Evolutionary conservation across 192 early-diverging fungal genomes (phyloP).

Genomic region (Coemansia sp.): DNA sequence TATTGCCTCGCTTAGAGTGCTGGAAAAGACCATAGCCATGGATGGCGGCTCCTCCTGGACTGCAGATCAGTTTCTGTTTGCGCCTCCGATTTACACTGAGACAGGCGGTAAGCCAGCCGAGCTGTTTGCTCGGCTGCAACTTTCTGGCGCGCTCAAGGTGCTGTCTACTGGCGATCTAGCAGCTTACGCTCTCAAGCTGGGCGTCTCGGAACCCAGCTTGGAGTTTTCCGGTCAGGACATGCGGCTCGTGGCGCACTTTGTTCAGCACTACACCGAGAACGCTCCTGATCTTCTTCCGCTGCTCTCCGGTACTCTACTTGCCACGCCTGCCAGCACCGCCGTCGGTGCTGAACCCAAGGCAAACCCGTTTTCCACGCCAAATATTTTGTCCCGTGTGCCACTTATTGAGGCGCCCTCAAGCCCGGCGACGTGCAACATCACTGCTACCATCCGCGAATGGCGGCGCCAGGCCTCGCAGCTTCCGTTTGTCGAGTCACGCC

Average conservation of each 20-base stretch:
- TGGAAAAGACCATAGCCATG: constrained; percentile 19
- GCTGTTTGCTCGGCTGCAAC: constrained; percentile 16
- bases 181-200: constrained; percentile 17
- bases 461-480: constrained; percentile 29
- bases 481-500: constrained; percentile 26
- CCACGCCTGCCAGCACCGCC: neutral
- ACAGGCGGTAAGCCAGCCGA: neutral
- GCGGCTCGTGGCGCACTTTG: constrained; percentile 31
- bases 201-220: constrained; percentile 5
- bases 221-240: constrained; percentile 27
- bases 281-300: constrained; percentile 16
- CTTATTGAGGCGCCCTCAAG: constrained; percentile 32
- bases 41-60: constrained; percentile 23
- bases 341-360: neutral
- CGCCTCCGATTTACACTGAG: constrained; percentile 30
- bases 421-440: constrained; percentile 29
- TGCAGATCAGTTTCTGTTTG: constrained; percentile 17
- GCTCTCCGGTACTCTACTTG: constrained; percentile 14
- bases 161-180: constrained; percentile 4
- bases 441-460: constrained; percentile 29
- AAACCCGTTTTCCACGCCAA: constrained; percentile 29
- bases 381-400: constrained; percentile 28
- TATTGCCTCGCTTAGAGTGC: constrained; percentile 9
- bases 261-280: constrained; percentile 24
- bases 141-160: constrained; percentile 19